These are phyloP conservation scores for Grosmannia serpens DNA, from an alignment of 2,329 filamentous ascomycete genomes.

Conservation along the genomic window DNA sequence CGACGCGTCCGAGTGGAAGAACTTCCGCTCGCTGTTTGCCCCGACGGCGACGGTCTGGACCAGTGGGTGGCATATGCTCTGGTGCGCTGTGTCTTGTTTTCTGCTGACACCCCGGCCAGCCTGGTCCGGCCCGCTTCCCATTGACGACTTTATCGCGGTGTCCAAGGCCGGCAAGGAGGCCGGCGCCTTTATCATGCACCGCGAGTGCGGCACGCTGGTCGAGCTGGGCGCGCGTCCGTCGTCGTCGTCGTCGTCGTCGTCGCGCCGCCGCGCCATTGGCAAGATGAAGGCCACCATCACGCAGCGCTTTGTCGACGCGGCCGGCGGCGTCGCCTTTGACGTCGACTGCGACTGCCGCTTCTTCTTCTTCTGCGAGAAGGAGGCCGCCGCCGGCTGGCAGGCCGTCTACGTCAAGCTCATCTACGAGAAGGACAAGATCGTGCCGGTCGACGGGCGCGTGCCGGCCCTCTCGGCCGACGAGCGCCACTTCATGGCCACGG, in stretches of 20 bases:
- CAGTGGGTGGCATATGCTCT: slow-evolving; percentile 24
- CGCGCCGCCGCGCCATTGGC: slow-evolving; percentile 33
- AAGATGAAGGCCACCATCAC: slow-evolving; percentile 32
- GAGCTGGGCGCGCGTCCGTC: slow-evolving; percentile 15
- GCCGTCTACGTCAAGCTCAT: slow-evolving; percentile 34
- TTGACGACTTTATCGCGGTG: slow-evolving; percentile 35
- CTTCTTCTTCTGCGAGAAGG: slow-evolving; percentile 32
- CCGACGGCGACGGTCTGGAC: slow-evolving; percentile 37
- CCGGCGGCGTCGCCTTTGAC: slow-evolving; percentile 27
- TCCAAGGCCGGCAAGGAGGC: slow-evolving; percentile 37
- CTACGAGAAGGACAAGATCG: slow-evolving; percentile 38
- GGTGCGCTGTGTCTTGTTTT: neutral
- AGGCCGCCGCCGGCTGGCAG: slow-evolving; percentile 20
- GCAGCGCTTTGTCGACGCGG: slow-evolving; percentile 28
- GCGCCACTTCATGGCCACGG: slow-evolving; percentile 13
- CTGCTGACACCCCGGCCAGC: slow-evolving; percentile 19
- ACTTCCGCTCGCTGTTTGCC: slow-evolving; percentile 36
- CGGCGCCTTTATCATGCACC: slow-evolving; percentile 46
- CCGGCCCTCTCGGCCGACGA: slow-evolving; percentile 26
- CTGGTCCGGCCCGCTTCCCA: slow-evolving; percentile 30
- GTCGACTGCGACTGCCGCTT: slow-evolving; percentile 40
- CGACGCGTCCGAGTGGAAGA: slow-evolving; percentile 39
- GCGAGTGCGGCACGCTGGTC: slow-evolving; percentile 23
- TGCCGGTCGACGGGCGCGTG: slow-evolving; percentile 29
- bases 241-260: slow-evolving; percentile 21